Evolutionary conservation across 169 alveolate species (phyloP), one percentile per base, ranked within the genome.

Genomic region (Plasmodium vinckei): DNA sequence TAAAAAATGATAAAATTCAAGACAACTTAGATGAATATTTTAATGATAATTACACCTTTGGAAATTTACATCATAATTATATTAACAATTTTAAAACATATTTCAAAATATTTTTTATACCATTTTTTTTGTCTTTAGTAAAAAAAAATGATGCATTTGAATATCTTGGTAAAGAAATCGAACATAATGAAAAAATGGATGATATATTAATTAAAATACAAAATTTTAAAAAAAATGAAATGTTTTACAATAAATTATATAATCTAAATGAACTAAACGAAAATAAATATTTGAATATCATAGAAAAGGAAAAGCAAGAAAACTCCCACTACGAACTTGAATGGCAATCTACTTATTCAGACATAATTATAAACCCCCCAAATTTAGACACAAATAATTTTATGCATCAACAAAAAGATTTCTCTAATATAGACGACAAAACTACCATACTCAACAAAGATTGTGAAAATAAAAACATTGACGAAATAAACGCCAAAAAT

Each of bases 51-150:
- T 82, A 82, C 51, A 82, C 84, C 0, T 82, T 27, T 49, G 90
- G 90, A 67, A 82, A 82, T 65, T 68, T 82, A 33, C 79, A 67
- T 49, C 72, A 51, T 57, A 82, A 82, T 67, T 82, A 82, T 82
- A 82, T 82, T 56, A 82, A 82, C 63, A 82, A 82, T 82, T 67
- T 67, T 42, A 82, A 82, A 49, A 47, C 90, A 5, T 82, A 67
- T 47, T 82, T 82, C 67, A 82, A 82, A 49, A 42, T 42, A 42
- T 82, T 67, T 67, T 82, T 82, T 67, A 65, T 82, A 15, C 90
- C 90, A 15, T 82, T 67, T 17, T 82, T 82, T 82, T 64, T 44
- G 57, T 82, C 84, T 17, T 53, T 82, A 67, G 25, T 82, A 67
- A 82, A 82, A 54, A 82, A 82, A 82, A 82, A 82, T 39, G 42